Base-by-base conservation (phyloP, 2,329 filamentous ascomycete species). In the Nemania diffusa region DNA sequence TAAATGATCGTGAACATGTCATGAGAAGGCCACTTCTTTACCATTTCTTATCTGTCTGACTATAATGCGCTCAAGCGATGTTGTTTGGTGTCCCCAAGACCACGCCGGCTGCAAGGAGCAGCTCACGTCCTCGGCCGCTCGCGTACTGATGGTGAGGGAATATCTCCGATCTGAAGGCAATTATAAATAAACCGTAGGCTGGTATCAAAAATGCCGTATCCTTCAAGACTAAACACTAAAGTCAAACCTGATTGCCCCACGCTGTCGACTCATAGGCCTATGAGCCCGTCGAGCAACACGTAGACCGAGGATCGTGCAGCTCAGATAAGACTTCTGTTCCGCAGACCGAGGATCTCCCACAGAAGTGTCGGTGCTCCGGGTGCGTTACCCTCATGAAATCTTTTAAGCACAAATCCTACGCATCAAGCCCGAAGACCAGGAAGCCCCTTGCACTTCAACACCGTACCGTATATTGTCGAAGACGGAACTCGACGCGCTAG, bases 1-100 rank as follows among this genome's bases (percentile, higher is more conserved):
- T n/a, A 69, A 44, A 67, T 66, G 15, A 69, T 69, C 67, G 62
- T 68, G 66, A 71, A 57, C n/a, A 61, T 61, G 58, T 20, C 6
- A 24, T 15, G 26, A n/a, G 3, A 29, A 51, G 22, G 48, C 13
- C 48, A 27, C 24, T 6, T 51, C 17, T 59, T 40, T 48, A 13
- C n/a, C 50, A 46, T 55, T 55, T 55, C 58, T 55, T 42, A 46
- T 37, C 26, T 32, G 58, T 62, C 11, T 62, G 37, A 62, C 50
- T 48, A 32, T 61, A 40, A 34, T 20, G 40, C 46, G 11, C 24
- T 15, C 37, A 53, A 55, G 20, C n/a, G 24, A 24, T n/a, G 37
- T 29, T 29, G 37, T 44, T 37, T 37, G 58, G 58, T 62, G 37
- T 53, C 4, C 46, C 46, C 34, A n/a, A 13, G 11, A 52, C 20